Evolutionary conservation across 1,139 yeast species (phyloP).

Genomic region (Barnettozyma hawaiiensis): DNA sequence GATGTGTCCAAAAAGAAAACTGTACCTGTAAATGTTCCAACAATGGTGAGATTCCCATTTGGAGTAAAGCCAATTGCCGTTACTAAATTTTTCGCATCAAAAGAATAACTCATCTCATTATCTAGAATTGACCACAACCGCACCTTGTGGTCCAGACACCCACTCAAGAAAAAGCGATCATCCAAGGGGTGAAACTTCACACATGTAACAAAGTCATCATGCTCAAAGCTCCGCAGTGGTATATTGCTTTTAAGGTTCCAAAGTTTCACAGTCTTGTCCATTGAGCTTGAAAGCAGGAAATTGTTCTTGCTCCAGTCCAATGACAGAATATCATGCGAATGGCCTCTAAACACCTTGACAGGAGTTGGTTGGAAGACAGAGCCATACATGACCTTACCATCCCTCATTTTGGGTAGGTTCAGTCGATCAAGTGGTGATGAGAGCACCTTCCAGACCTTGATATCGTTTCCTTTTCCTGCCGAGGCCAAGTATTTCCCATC

Average conservation of each 20-base stretch:
- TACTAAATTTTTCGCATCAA: conserved; percentile 42
- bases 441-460: conserved; percentile 77
- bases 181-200: conserved; percentile 82
- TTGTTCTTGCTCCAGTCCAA: conserved; percentile 88
- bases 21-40: conserved; percentile 81
- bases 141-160: conserved; percentile 74
- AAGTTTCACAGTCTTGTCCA: conserved; percentile 76
- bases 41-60: conserved; percentile 57
- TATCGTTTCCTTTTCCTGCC: conserved; percentile 68
- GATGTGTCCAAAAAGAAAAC: conserved; percentile 58
- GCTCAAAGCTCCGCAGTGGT: conserved; percentile 61
- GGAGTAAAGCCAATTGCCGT: conserved; percentile 72
- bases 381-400: conserved; percentile 38
- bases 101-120: conserved; percentile 45
- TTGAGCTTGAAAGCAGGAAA: conserved; percentile 73
- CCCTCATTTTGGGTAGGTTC: conserved; percentile 5
- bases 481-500: conserved; percentile 84
- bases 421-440: conserved; percentile 57
- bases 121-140: conserved; percentile 85
- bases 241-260: conserved; percentile 76
- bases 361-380: conserved; percentile 82
- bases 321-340: conserved; percentile 61
- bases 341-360: conserved; percentile 56
- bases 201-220: conserved; percentile 78
- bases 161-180: conserved; percentile 81